Evolutionary conservation across 2,329 filamentous ascomycete genomes (phyloP).

Genomic region (Penicillium corylophilum): DNA sequence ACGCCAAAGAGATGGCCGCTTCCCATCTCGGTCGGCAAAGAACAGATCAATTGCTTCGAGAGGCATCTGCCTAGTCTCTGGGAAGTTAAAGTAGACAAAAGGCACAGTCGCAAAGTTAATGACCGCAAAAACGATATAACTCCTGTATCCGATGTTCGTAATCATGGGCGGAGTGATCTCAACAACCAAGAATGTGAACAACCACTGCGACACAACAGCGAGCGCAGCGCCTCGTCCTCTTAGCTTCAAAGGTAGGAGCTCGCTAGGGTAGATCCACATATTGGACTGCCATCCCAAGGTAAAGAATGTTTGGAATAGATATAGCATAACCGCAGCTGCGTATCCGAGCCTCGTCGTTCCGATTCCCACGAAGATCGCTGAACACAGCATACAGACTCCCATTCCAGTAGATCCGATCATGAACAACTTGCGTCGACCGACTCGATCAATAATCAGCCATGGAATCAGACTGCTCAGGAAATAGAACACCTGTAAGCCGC

Average conservation of each 20-base stretch:
- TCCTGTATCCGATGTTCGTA: slow-evolving; percentile 23
- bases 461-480: slow-evolving; percentile 35
- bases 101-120: slow-evolving; percentile 22
- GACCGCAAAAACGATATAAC: slow-evolving; percentile 25
- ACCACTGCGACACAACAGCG: slow-evolving; percentile 28
- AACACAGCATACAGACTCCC: slow-evolving; percentile 36
- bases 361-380: slow-evolving; percentile 26
- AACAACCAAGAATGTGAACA: slow-evolving; percentile 26
- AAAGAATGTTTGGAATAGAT: slow-evolving; percentile 17
- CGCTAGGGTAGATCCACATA: slow-evolving; percentile 24
- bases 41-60: slow-evolving; percentile 12
- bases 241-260: slow-evolving; percentile 22
- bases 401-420: slow-evolving; percentile 19
- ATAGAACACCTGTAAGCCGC: slow-evolving; percentile 40
- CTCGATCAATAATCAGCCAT: slow-evolving; percentile 26
- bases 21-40: slow-evolving; percentile 11
- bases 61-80: slow-evolving; percentile 18
- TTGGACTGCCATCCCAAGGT: slow-evolving; percentile 23
- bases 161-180: slow-evolving; percentile 25
- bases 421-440: slow-evolving; percentile 18
- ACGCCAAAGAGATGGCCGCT: slow-evolving; percentile 12
- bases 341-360: slow-evolving; percentile 26
- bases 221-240: slow-evolving; percentile 20
- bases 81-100: slow-evolving; percentile 24
- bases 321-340: slow-evolving; percentile 17